These are phyloP conservation scores for Myriangium duriaei DNA, from an alignment of 2,329 filamentous ascomycete species.

Conservation along the genomic window DNA sequence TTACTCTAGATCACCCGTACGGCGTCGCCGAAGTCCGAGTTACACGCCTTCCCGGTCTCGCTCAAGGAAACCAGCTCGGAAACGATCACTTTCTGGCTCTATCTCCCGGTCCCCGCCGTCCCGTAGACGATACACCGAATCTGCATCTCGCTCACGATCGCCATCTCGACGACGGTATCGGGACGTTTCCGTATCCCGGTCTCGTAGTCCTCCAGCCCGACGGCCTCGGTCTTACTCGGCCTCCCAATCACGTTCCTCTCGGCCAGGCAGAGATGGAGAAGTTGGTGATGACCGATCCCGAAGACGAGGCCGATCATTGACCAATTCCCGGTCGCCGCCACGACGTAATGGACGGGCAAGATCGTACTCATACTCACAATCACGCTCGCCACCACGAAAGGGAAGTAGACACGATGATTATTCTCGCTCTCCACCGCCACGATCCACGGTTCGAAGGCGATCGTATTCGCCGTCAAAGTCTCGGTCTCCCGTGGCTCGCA, in stretches of 20 bases:
- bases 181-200: background rate
- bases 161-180: background rate
- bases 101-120: constrained; percentile 17
- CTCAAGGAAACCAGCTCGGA: constrained; percentile 6
- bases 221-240: constrained; percentile 9
- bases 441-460: background rate
- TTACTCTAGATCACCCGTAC: constrained; percentile 10
- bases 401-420: constrained; percentile 13
- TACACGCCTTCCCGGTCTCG: constrained; percentile 9
- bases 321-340: constrained; percentile 9
- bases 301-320: constrained; percentile 8
- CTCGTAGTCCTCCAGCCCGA: constrained; percentile 8
- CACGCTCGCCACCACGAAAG: constrained; percentile 11
- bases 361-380: constrained; percentile 10
- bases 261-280: constrained; percentile 11
- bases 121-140: constrained; percentile 5
- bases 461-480: background rate
- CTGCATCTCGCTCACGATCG: background rate
- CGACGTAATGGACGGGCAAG: constrained; percentile 8
- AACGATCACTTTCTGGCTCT: constrained; percentile 8
- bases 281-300: background rate
- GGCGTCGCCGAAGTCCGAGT: constrained; percentile 6
- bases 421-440: constrained; percentile 13
- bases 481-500: background rate
- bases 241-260: constrained; percentile 18